A percentile compares a stretch with the other conserved stretches of the same genome.
These are phyloP conservation scores for Aspergillus carlsbadensis DNA, from an alignment of 495 filamentous ascomycete species.

Conservation along the genomic window DNA sequence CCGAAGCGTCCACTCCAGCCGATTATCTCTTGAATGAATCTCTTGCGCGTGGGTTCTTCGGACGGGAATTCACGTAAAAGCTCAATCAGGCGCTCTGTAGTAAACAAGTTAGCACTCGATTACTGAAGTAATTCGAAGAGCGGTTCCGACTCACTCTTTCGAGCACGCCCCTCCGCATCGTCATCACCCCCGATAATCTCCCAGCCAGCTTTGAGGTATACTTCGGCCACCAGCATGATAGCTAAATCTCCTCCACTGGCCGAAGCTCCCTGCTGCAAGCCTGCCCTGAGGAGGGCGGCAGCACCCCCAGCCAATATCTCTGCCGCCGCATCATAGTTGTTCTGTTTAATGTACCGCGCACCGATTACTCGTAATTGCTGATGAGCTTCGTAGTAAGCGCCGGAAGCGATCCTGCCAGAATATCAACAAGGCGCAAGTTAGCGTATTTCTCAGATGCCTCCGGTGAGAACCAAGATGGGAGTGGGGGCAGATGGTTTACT, in stretches of 20 bases:
- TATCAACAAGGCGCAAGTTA: conserved; percentile 5
- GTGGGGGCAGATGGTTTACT: conserved; percentile 41
- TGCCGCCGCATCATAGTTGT: conserved; percentile 79
- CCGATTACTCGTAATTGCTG: conserved; percentile 95
- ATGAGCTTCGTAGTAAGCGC: conserved; percentile 94
- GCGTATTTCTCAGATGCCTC: background rate
- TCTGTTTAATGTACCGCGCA: conserved; percentile 82
- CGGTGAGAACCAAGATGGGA: background rate
- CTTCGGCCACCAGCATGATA: conserved; percentile 78
- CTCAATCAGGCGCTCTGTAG: conserved; percentile 53
- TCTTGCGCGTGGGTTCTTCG: conserved; percentile 86
- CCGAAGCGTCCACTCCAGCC: conserved; percentile 83
- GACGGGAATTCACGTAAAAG: conserved; percentile 76
- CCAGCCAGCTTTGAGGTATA: conserved; percentile 79
- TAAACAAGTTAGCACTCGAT: too few species aligned
- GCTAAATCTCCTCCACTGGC: conserved; percentile 91
- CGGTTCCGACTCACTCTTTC: conserved; percentile 51
- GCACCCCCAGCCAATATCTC: conserved; percentile 85
- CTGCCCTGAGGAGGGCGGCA: conserved; percentile 78
- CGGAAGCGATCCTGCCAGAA: conserved; percentile 74
- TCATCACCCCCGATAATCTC: conserved; percentile 61
- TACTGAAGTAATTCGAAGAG: too few species aligned
- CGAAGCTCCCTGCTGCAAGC: conserved; percentile 64
- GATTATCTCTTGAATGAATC: conserved; percentile 85
- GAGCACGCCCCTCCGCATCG: conserved; percentile 37